Evolutionary conservation across 1,284 basidiomycete genomes (phyloP), one percentile per base, ranked within the genome.

Genomic region (Microbotryum scabiosae): DNA sequence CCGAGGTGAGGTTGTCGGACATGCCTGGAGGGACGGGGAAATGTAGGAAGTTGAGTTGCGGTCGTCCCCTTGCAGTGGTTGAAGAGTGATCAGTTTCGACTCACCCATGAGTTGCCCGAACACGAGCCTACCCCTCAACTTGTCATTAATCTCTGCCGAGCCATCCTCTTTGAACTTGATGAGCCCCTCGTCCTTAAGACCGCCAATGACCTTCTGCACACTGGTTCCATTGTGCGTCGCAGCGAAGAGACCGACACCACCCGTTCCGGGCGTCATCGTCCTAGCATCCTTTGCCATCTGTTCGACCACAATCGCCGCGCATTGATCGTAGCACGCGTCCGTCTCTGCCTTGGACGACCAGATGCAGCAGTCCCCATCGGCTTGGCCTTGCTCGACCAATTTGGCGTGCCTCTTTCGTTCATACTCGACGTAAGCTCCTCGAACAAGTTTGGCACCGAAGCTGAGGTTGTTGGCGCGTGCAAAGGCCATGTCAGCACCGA

Each of bases 371-470:
- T 76, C 68, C 46, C 67, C 64, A 16, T 71, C 68, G 18, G 32
- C 26, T 16, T 46, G 16, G 55, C 47, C 77, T 76, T 23, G 73
- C 64, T 25, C 76, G 75, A 36, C 62, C 69, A 26, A 46, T 9
- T 25, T 45, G 7, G 56, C 30, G 36, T 61, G 59, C 44, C 58
- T 63, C 65, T 62, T 77, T 51, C 83, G 72, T 73, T 97, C 94
- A 59, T 86, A 81, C 2, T 84, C 81, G 70, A 93, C 88, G 75
- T 97, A 97, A 2, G 93, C 93, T 0, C 93, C 94, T 26, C 94
- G 84, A 41, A 97, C 93, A 59, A 97, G 85, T 77, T 97, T 97
- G 65, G 93, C 84, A 20, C 93, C 93, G 2, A 97, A 81, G 0
- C 86, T 80, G 74, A 91, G 97, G 50, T 82, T 80, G 68, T 85